These are phyloP conservation scores for Acacia acuminata DNA, from an alignment of 306 rosid genomes.

Conservation along the genomic window DNA sequence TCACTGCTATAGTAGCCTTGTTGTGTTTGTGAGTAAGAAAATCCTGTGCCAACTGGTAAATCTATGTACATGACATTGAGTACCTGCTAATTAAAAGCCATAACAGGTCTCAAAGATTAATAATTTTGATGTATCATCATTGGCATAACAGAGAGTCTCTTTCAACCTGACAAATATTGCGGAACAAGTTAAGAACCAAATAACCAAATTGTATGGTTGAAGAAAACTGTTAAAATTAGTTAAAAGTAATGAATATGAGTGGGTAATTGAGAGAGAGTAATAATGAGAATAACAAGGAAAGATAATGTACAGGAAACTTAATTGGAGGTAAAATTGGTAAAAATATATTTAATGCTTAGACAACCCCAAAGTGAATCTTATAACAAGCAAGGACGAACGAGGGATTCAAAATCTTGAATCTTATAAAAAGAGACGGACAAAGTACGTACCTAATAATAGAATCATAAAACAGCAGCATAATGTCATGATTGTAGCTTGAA, in stretches of 20 bases:
- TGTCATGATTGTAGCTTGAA: background rate
- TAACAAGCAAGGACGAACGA: no score
- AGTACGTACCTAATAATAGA: background rate
- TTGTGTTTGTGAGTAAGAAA: slow-evolving; percentile 36
- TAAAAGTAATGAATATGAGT: no score
- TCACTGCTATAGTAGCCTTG: slow-evolving; percentile 32
- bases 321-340: no score
- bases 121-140: background rate
- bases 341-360: no score
- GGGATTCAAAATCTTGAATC: no score
- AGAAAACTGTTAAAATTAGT: no score
- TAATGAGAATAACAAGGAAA: no score
- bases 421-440: background rate
- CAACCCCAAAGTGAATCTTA: no score
- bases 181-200: background rate
- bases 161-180: background rate
- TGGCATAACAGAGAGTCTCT: background rate
- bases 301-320: no score
- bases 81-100: slow-evolving; percentile 1
- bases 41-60: slow-evolving; percentile 54
- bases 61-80: slow-evolving; percentile 50
- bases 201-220: no score
- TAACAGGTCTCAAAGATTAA: background rate
- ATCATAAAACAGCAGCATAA: background rate
- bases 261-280: no score